phyloP scores from a whole-genome alignment of 1,284 basidiomycete genomes.

The Ustilago bromivora region DNA sequence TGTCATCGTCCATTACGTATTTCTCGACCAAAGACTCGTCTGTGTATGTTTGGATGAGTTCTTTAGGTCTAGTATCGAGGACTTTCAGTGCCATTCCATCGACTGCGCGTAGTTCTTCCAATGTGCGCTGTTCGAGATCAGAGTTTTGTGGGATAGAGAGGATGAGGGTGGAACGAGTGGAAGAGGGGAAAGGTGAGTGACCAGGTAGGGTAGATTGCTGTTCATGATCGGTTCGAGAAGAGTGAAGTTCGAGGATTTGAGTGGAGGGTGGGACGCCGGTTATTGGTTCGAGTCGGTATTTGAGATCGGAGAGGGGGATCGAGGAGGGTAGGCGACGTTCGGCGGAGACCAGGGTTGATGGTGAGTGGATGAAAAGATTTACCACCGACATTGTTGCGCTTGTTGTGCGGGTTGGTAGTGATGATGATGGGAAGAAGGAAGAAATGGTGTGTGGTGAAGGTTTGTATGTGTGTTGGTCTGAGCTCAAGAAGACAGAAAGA shows the following conservation, averaged over 20 bases:
- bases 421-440: background rate
- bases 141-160: conserved; percentile 72
- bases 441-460: background rate
- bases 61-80: conserved; percentile 52
- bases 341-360: conserved; percentile 54
- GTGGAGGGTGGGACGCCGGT: conserved; percentile 80
- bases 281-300: conserved; percentile 84
- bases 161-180: conserved; percentile 73
- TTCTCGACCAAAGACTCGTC: conserved; percentile 90
- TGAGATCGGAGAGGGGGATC: conserved; percentile 69
- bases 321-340: conserved; percentile 56
- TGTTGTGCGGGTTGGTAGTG: background rate
- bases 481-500: background rate
- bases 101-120: conserved; percentile 80
- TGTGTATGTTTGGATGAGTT: conserved; percentile 82
- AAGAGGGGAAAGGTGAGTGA: conserved; percentile 18
- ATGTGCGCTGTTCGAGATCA: conserved; percentile 76
- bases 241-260: conserved; percentile 73
- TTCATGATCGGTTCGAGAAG: conserved; percentile 66
- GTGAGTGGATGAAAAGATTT: conserved; percentile 59
- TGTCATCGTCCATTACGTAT: conserved; percentile 86
- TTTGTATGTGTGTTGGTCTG: conserved; percentile 12
- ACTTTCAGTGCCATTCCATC: conserved; percentile 83
- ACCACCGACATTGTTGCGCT: conserved; percentile 48
- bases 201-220: conserved; percentile 43